These are phyloP conservation scores for Penicillium sp. DNA, from an alignment of 2,329 filamentous ascomycete genomes.

Conservation along the genomic window DNA sequence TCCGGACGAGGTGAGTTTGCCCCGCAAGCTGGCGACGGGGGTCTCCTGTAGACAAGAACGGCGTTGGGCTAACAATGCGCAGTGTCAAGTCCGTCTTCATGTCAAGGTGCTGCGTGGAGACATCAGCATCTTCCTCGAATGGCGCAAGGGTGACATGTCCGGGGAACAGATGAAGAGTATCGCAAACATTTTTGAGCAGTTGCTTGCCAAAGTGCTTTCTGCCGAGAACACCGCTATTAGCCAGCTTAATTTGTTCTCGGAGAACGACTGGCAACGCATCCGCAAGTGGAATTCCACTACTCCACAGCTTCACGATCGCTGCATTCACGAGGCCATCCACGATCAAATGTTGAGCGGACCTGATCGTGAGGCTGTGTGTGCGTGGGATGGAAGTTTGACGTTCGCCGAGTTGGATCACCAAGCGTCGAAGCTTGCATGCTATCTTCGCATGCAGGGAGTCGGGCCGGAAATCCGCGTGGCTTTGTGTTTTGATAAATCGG, in stretches of 20 bases:
- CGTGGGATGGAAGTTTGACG: slow-evolving; percentile 41
- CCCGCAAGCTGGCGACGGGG: neutral
- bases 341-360: slow-evolving; percentile 37
- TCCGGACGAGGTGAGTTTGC: slow-evolving; percentile 31
- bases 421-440: slow-evolving; percentile 35
- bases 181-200: slow-evolving; percentile 53
- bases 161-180: slow-evolving; percentile 44
- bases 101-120: slow-evolving; percentile 34
- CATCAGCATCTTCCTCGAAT: slow-evolving; percentile 38
- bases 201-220: slow-evolving; percentile 48
- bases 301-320: slow-evolving; percentile 37
- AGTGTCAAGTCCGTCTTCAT: slow-evolving; percentile 37
- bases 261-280: slow-evolving; percentile 55
- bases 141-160: slow-evolving; percentile 37
- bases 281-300: slow-evolving; percentile 51
- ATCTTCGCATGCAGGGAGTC: slow-evolving; percentile 40
- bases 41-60: accelerated
- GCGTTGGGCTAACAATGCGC: neutral
- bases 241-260: slow-evolving; percentile 54
- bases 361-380: slow-evolving; percentile 32
- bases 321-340: slow-evolving; percentile 38
- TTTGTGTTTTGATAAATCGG: slow-evolving; percentile 44
- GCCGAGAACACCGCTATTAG: slow-evolving; percentile 43
- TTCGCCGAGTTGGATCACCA: slow-evolving; percentile 37
- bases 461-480: slow-evolving; percentile 36